Conservation (phyloP, 2,329 filamentous ascomycete species). For the Aspergillus tubingensis region DNA sequence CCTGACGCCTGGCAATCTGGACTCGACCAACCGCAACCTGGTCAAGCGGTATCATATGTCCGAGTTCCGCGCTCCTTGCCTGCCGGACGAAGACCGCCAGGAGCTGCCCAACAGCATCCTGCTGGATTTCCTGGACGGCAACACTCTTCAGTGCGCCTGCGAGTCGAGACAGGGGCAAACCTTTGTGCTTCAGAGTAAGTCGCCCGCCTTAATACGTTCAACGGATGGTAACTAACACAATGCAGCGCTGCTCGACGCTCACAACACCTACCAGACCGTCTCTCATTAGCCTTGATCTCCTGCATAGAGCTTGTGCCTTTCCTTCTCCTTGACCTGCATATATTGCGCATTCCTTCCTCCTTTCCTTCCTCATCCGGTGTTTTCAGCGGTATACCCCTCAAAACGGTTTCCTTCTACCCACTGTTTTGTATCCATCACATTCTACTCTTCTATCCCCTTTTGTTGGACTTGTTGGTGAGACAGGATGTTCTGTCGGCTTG, state of each 20-base stretch:
- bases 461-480: conserved; percentile 18
- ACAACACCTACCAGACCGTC: conserved; percentile 34
- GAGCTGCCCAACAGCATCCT: conserved; percentile 85
- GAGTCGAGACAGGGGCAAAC: conserved; percentile 58
- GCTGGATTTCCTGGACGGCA: conserved; percentile 63
- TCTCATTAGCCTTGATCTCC: conserved; percentile 12
- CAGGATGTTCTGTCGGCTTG: conserved; percentile 14
- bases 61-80: conserved; percentile 76
- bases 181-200: conserved; percentile 54
- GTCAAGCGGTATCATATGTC: conserved; percentile 82
- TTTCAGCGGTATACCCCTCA: conserved; percentile 36
- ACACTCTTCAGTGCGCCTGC: conserved; percentile 64
- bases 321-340: conserved; percentile 7
- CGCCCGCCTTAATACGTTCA: not conserved
- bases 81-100: conserved; percentile 87
- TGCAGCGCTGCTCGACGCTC: conserved; percentile 46
- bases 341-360: conserved; percentile 11
- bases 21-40: conserved; percentile 59
- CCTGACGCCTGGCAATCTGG: conserved; percentile 69
- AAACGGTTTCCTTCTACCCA: conserved; percentile 26
- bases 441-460: conserved; percentile 12
- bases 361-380: conserved; percentile 21
- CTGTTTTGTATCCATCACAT: conserved; percentile 18
- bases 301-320: conserved; percentile 1
- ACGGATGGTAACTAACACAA: not conserved